Conservation (phyloP, 2,329 filamentous ascomycete species). For the Aspergillus ochraceus region DNA sequence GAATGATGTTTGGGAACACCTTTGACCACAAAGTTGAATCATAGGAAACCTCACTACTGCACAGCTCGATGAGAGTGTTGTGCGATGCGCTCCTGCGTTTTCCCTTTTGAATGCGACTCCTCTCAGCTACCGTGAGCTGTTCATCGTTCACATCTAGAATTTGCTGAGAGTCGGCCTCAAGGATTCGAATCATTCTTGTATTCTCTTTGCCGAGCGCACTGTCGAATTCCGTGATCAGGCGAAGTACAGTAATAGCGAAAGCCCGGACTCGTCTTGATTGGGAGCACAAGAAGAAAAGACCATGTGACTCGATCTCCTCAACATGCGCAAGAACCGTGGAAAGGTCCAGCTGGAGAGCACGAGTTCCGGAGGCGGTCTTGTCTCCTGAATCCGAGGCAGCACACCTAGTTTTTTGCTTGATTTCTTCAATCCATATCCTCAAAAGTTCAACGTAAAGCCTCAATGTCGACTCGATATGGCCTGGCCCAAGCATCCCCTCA, state of each 20-base stretch:
- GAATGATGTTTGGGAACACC: conserved; percentile 91
- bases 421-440: conserved; percentile 97
- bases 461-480: conserved; percentile 91
- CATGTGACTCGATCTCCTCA: conserved; percentile 94
- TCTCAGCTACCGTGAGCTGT: conserved; percentile 78
- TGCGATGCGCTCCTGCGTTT: conserved; percentile 80
- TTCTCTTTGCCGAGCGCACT: conserved; percentile 78
- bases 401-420: conserved; percentile 79
- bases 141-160: conserved; percentile 93
- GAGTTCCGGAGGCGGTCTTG: conserved; percentile 63
- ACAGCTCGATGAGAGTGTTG: conserved; percentile 87
- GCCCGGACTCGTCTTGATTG: conserved; percentile 86
- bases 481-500: conserved; percentile 89
- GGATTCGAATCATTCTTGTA: conserved; percentile 82
- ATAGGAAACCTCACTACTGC: conserved; percentile 91
- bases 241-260: conserved; percentile 88
- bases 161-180: conserved; percentile 83
- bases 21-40: conserved; percentile 97
- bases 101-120: conserved; percentile 86
- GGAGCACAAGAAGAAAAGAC: conserved; percentile 94
- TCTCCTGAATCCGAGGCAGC: conserved; percentile 66
- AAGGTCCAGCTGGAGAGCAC: conserved; percentile 76
- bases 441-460: conserved; percentile 90
- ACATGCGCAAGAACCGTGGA: conserved; percentile 90
- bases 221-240: conserved; percentile 92